A percentile compares a stretch with the other conserved stretches of the same genome.
These are phyloP conservation scores for Batrachochytrium dendrobatidis DNA, from an alignment of 371 early-diverging fungal genomes.

Conservation along the genomic window DNA sequence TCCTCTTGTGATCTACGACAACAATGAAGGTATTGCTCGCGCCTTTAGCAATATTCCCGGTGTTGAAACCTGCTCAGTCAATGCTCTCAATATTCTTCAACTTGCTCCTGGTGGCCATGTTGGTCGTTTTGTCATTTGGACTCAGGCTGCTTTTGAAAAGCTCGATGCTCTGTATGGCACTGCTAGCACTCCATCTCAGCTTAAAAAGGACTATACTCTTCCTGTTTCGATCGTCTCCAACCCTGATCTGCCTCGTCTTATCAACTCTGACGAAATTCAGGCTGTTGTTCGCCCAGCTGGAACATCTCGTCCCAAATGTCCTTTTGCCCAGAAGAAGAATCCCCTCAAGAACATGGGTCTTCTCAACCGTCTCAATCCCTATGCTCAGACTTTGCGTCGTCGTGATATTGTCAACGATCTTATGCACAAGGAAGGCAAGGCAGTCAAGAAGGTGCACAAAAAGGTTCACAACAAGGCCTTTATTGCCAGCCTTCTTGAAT, in stretches of 20 bases:
- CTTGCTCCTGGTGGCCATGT: constrained; percentile 99
- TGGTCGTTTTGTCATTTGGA: constrained; percentile 99
- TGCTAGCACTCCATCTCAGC: constrained; percentile 65
- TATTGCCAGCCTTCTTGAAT: constrained; percentile 18
- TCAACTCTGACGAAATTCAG: constrained; percentile 98
- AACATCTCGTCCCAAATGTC: constrained; percentile 71
- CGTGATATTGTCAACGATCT: constrained; percentile 63
- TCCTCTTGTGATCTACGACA: constrained; percentile 94
- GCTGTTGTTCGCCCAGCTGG: constrained; percentile 85
- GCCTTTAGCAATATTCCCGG: constrained; percentile 99
- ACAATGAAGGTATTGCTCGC: constrained; percentile 90
- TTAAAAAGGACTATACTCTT: constrained; percentile 92
- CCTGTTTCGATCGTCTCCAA: constrained; percentile 85
- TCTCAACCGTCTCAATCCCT: constrained; percentile 94
- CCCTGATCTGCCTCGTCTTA: constrained; percentile 93
- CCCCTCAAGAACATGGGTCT: constrained; percentile 88
- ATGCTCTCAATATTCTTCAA: constrained; percentile 94
- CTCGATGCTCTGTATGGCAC: constrained; percentile 95
- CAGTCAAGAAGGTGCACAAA: constrained; percentile 24
- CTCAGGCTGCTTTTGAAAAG: constrained; percentile 90
- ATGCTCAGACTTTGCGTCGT: constrained; percentile 82
- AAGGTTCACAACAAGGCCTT: constrained; percentile 23
- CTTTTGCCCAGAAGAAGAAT: constrained; percentile 95
- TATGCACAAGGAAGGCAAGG: constrained; percentile 20
- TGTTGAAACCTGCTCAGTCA: constrained; percentile 92